Base-by-base conservation (phyloP, 345 rosid species). In the Syzygium aqueum region DNA sequence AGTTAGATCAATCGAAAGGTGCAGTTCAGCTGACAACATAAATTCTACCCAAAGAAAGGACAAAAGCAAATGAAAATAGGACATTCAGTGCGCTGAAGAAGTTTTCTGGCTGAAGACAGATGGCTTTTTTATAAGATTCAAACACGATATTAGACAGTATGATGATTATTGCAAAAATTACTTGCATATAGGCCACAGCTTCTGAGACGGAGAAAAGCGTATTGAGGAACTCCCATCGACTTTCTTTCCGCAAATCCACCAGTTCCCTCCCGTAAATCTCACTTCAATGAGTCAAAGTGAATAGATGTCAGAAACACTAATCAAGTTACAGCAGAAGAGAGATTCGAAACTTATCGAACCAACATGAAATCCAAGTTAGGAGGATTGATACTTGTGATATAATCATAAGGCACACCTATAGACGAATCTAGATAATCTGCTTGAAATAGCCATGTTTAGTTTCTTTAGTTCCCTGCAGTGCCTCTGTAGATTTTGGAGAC, bases 121-220 rank as follows among this genome's bases (percentile, higher is more conserved):
- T 33, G 25, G 67, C 50, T 30, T 49, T 52, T 52, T 52, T 3
- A 19, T 43, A 28, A 25, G 40, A 77, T 54, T 12, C 43, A 80
- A 33, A 49, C 40, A 51, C 77, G 37, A 54, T 30, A 57, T 19
- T 21, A 46, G 28, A 85, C 49, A 14, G 11, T 50, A 57, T 9
- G 50, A 88, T 28, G 50, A 51, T 49, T 61, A 51, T 57, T n/a
- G 52, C 25, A 46, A 11, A 89, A 86, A 30, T 82, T 90, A 96
- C 99, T 97, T 97, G 98, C 94, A 95, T 95, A 90, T 91, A 97
- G 53, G 98, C 98, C 89, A 97, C 96, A 84, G 97, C 99, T 91
- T 97, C 99, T 57, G 99, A 97, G 87, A 97, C 99, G 57, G 99
- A 97, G 90, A 97, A 97, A 30, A 97, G 90, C 7, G 99, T 97